Conservation (phyloP, 2,329 filamentous ascomycete species). For the Trichoderma cornu-damae region DNA sequence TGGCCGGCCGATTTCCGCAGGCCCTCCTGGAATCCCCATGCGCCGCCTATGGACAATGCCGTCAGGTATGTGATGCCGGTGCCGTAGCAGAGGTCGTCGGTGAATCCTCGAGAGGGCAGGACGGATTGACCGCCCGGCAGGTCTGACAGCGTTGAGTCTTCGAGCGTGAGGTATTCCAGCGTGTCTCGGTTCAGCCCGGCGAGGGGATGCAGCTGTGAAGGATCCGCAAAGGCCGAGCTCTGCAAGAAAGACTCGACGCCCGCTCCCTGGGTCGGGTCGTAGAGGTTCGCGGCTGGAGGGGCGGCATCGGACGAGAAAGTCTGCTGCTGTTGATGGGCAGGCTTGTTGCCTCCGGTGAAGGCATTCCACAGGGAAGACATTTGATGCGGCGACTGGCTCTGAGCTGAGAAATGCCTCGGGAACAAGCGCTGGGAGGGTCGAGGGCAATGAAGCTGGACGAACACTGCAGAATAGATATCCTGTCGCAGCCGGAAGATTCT, state of each 20-base stretch:
- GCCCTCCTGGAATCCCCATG: constrained; percentile 89
- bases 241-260: constrained; percentile 85
- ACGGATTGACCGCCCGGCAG: constrained; percentile 81
- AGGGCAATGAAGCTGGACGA: constrained; percentile 20
- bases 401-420: background rate
- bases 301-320: constrained; percentile 16
- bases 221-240: constrained; percentile 72
- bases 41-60: constrained; percentile 79
- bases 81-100: constrained; percentile 96
- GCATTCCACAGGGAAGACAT: constrained; percentile 60
- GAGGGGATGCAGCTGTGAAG: constrained; percentile 83
- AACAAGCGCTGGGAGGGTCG: constrained; percentile 3
- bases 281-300: constrained; percentile 52
- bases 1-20: constrained; percentile 69
- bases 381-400: constrained; percentile 21
- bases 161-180: constrained; percentile 90
- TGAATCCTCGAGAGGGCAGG: constrained; percentile 92
- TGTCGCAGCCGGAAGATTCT: constrained; percentile 16
- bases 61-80: constrained; percentile 89
- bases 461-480: constrained; percentile 6
- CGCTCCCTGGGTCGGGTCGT: constrained; percentile 67
- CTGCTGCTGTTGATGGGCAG: constrained; percentile 36
- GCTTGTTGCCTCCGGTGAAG: constrained; percentile 55
- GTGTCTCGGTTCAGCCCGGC: constrained; percentile 89
- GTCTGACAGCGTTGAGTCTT: constrained; percentile 83